Conservation (phyloP, 1,139 yeast species). For the Taphrina sp. region DNA sequence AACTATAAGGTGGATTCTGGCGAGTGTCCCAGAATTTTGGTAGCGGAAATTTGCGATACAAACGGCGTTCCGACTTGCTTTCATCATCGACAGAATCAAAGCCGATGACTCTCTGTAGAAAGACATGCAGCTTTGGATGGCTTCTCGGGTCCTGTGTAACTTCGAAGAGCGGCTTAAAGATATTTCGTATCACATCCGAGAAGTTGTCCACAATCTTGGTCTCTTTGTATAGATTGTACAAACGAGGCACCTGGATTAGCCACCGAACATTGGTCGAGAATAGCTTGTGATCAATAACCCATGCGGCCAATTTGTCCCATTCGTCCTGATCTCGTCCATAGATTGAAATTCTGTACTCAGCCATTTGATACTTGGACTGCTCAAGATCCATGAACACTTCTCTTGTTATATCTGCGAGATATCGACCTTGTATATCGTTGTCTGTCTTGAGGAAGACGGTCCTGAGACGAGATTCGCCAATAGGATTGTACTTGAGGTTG, state of each 20-base stretch:
- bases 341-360: slow-evolving; percentile 88
- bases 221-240: slow-evolving; percentile 83
- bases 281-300: slow-evolving; percentile 92
- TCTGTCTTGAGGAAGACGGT: slow-evolving; percentile 95
- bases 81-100: slow-evolving; percentile 99
- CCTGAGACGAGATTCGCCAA: slow-evolving; percentile 94
- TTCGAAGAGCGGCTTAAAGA: slow-evolving; percentile 88
- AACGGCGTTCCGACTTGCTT: slow-evolving; percentile 79
- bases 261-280: slow-evolving; percentile 94
- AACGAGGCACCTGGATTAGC: slow-evolving; percentile 91
- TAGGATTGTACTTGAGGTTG: slow-evolving; percentile 94
- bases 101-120: slow-evolving; percentile 91
- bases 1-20: slow-evolving; percentile 95
- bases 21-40: slow-evolving; percentile 76
- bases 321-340: slow-evolving; percentile 87
- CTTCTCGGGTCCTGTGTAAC: slow-evolving; percentile 78
- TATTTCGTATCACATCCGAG: slow-evolving; percentile 70
- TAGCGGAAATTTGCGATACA: slow-evolving; percentile 75
- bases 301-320: slow-evolving; percentile 92
- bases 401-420: slow-evolving; percentile 81
- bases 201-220: slow-evolving; percentile 68
- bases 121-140: slow-evolving; percentile 84
- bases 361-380: slow-evolving; percentile 93
- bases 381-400: slow-evolving; percentile 92
- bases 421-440: slow-evolving; percentile 81